Conservation (phyloP, 202 grass and related monocot species). For the Musa balbisiana region DNA sequence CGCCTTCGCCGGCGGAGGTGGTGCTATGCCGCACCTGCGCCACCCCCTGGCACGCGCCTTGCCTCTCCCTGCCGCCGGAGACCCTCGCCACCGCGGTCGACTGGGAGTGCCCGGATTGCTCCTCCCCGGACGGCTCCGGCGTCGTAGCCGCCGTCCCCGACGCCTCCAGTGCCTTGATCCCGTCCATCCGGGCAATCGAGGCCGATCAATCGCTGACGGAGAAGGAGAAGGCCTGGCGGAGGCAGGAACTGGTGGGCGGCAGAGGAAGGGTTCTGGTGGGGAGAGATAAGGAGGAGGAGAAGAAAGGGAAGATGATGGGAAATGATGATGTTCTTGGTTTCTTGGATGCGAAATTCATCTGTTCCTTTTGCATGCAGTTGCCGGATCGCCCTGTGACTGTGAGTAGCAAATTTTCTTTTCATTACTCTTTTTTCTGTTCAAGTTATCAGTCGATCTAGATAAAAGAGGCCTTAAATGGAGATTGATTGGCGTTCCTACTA, state of each 20-base stretch:
- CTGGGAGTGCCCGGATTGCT: constrained; percentile 83
- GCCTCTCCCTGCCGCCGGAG: constrained; percentile 49
- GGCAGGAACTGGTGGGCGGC: constrained; percentile 51
- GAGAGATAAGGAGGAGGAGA: constrained; percentile 12
- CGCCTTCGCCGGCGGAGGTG: constrained; percentile 43
- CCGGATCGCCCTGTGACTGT: constrained; percentile 82
- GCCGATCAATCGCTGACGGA: constrained; percentile 47
- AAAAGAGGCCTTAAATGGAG: too few species aligned
- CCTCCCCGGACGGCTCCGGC: background rate
- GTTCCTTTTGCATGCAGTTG: constrained; percentile 80
- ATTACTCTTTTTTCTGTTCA: background rate
- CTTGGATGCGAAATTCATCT: constrained; percentile 51
- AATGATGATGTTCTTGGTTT: constrained; percentile 28
- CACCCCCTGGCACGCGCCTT: constrained; percentile 77
- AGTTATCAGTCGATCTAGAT: too few species aligned
- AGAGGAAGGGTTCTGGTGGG: background rate
- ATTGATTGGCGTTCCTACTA: too few species aligned
- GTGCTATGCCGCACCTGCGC: constrained; percentile 63
- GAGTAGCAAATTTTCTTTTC: background rate
- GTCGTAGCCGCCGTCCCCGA: constrained; percentile 30
- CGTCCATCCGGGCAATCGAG: constrained; percentile 63
- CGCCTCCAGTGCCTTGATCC: background rate
- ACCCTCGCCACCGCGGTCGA: constrained; percentile 42
- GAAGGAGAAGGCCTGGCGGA: constrained; percentile 52
- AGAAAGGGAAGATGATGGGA: constrained; percentile 5